These are phyloP conservation scores for Aspergillus fijiensis DNA, from an alignment of 2,329 filamentous ascomycete genomes.

Conservation along the genomic window DNA sequence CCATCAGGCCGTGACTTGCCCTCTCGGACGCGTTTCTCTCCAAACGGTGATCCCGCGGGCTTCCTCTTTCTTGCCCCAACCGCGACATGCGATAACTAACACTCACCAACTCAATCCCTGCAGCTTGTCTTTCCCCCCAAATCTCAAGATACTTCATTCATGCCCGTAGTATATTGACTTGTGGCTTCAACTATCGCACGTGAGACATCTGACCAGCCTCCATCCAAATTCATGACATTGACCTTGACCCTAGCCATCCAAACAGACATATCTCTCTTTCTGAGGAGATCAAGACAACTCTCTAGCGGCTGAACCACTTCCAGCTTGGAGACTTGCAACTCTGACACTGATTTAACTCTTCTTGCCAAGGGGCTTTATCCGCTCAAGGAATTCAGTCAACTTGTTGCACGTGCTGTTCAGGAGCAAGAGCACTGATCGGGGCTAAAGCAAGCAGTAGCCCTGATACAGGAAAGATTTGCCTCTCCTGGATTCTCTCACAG, in stretches of 20 bases:
- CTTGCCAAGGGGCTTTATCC: neutral
- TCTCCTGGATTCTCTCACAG: neutral
- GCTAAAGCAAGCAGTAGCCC: neutral
- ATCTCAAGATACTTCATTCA: neutral
- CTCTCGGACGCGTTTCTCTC: slow-evolving; percentile 13
- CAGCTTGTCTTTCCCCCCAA: neutral
- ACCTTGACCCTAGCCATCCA: neutral
- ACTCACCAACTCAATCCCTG: slow-evolving; percentile 1
- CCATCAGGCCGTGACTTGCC: slow-evolving; percentile 15
- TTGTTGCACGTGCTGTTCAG: slow-evolving; percentile 6
- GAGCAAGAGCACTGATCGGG: neutral
- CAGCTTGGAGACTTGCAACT: neutral
- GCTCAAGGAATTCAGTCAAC: neutral
- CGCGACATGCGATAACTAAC: slow-evolving; percentile 4
- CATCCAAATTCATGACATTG: neutral
- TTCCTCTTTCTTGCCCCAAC: slow-evolving; percentile 14
- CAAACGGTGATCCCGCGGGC: slow-evolving; percentile 15
- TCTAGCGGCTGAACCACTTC: neutral
- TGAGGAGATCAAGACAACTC: neutral
- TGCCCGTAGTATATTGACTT: neutral
- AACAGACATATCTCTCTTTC: neutral
- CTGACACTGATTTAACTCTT: neutral
- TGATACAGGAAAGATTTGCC: neutral
- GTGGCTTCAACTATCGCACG: neutral
- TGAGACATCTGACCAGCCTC: neutral